Conservation (phyloP, 495 filamentous ascomycete species). For the Neurospora tetrasperma region DNA sequence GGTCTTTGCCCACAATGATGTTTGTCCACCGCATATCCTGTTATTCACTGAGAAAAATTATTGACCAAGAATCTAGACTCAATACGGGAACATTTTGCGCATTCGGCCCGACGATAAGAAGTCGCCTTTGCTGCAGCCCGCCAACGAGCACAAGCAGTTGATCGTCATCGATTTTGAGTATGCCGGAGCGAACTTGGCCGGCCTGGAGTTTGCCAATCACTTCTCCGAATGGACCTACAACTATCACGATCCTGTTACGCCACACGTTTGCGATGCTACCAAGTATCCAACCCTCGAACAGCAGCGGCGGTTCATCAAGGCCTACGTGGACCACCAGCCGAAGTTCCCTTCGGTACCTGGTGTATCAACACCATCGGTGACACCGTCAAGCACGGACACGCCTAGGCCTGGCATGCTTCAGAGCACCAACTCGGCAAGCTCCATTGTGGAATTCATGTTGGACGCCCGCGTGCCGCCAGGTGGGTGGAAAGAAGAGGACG, state of each 20-base stretch:
- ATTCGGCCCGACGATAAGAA: conserved; percentile 66
- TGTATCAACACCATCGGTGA: conserved; percentile 43
- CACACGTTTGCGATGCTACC: conserved; percentile 57
- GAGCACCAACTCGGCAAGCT: conserved; percentile 25
- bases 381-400: conserved; percentile 22
- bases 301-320: conserved; percentile 71
- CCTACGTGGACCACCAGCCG: conserved; percentile 75
- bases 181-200: conserved; percentile 77
- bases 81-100: conserved; percentile 97
- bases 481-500: conserved; percentile 50
- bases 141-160: conserved; percentile 88
- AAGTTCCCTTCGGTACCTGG: conserved; percentile 34
- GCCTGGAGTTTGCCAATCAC: conserved; percentile 94
- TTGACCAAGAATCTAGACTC: conserved; percentile 49
- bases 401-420: conserved; percentile 17
- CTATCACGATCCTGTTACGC: conserved; percentile 61
- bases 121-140: conserved; percentile 78
- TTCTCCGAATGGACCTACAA: conserved; percentile 99
- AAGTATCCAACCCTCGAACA: conserved; percentile 71
- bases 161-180: conserved; percentile 99
- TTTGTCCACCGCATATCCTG: conserved; percentile 32
- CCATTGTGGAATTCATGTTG: conserved; percentile 55
- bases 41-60: not conserved
- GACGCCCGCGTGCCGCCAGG: conserved; percentile 54
- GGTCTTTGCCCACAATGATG: conserved; percentile 96